Percentiles rank a stretch among this genome's conserved stretches.
Conservation (phyloP, 306 rosid species). For the Vicia sativa region DNA sequence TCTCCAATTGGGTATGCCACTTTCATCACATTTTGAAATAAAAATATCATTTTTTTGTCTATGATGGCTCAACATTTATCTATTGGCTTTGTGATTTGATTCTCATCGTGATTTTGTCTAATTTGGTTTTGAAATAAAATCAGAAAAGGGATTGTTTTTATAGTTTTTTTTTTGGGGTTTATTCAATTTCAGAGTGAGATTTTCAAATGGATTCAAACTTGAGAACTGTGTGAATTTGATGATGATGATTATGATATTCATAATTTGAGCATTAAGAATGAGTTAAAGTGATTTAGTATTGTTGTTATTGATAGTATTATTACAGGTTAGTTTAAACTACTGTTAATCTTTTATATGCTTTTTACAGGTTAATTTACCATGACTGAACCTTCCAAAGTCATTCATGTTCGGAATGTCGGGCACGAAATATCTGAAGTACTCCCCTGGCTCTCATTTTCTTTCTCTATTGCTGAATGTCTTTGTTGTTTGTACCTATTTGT, state of each 20-base stretch:
- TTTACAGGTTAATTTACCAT: constrained; percentile 56
- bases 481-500: constrained; percentile 16
- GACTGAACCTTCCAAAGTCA: constrained; percentile 96
- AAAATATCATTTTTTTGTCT: constrained; percentile 18
- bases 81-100: neutral
- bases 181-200: constrained; percentile 15
- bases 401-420: constrained; percentile 95
- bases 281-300: constrained; percentile 18
- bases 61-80: neutral
- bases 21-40: constrained; percentile 8
- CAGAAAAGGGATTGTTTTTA: neutral
- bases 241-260: constrained; percentile 14
- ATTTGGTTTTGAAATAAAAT: constrained; percentile 15
- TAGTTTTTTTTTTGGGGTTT: neutral
- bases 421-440: constrained; percentile 91
- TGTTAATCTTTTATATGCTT: constrained; percentile 1
- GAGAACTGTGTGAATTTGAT: neutral
- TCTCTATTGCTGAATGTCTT: constrained; percentile 18
- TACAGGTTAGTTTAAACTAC: neutral
- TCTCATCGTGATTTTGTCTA: constrained; percentile 19
- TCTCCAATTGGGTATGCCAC: constrained; percentile 32
- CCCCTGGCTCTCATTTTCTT: neutral
- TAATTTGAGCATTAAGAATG: constrained; percentile 1
- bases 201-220: constrained; percentile 16
- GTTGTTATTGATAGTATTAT: neutral